phyloP scores from a whole-genome alignment of 345 rosid species.

The Arabis hirsuta region DNA sequence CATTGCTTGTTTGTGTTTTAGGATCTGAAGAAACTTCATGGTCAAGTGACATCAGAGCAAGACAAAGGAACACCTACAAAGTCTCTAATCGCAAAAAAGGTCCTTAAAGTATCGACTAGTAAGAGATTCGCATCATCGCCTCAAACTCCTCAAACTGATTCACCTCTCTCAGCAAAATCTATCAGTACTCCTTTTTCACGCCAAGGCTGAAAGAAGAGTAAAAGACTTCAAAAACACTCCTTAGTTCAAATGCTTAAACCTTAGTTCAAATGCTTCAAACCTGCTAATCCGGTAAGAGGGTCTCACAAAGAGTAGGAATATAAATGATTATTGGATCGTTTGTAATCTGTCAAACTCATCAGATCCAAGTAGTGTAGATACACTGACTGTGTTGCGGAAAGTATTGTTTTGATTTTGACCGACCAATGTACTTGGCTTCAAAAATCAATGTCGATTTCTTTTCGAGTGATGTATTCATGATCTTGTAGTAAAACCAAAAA shows the following conservation, averaged over 20 bases:
- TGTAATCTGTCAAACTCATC: slow-evolving; percentile 31
- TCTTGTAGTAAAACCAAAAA: background rate
- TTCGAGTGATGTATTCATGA: background rate
- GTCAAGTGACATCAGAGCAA: slow-evolving; percentile 85
- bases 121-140: slow-evolving; percentile 66
- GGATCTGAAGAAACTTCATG: slow-evolving; percentile 95
- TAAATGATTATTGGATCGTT: slow-evolving; percentile 32
- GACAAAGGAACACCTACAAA: slow-evolving; percentile 85
- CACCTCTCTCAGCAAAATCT: slow-evolving; percentile 49
- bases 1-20: slow-evolving; percentile 31
- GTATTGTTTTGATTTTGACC: slow-evolving; percentile 43
- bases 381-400: slow-evolving; percentile 33
- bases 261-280: background rate
- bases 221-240: too few relatives aligned
- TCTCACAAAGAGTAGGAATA: background rate
- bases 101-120: slow-evolving; percentile 59
- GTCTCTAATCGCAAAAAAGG: slow-evolving; percentile 63
- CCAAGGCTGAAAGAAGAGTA: slow-evolving; percentile 48
- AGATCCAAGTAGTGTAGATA: slow-evolving; percentile 32
- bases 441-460: slow-evolving; percentile 21
- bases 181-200: slow-evolving; percentile 49
- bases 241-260: too few relatives aligned
- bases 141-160: slow-evolving; percentile 62
- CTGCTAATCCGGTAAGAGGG: background rate
- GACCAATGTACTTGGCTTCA: slow-evolving; percentile 33